Evolutionary conservation across 345 rosid species (phyloP), one percentile per base, ranked within the genome.

Genomic region (Salix viminalis): DNA sequence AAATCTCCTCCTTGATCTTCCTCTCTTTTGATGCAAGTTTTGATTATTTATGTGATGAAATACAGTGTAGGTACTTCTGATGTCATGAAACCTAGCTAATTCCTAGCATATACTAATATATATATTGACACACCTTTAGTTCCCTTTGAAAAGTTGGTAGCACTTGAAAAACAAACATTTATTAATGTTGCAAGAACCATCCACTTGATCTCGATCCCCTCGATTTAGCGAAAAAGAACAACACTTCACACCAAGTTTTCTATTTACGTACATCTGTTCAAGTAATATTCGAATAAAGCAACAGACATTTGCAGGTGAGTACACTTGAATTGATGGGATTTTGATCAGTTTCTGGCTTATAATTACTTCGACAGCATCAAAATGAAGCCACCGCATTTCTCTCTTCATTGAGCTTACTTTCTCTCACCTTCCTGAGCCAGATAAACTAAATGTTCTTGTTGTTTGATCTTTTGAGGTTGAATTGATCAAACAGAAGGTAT

Each of bases 251-350:
- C 76, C 52, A 44, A 65, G 74, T 79, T 78, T 77, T 72, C 70
- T 62, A 71, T 74, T 65, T 68, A 70, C 76, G 65, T 69, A 26
- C 37, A 34, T 34, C 6, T 28, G 56, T n/a, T 26, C 16, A 78
- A 78, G 84, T 64, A 83, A 69, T 70, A 44, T 69, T 72, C 86
- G 69, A 66, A 75, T 74, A 77, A 76, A 69, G 86, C 60, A 82
- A 10, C 72, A 46, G 74, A 75, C 74, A 82, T 37, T 65, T 69
- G 65, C 82, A 72, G 84, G 71, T 68, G 34, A 73, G 70, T 66
- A 65, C 48, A 69, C 58, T 75, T 48, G 5, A 19, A 48, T 48
- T 48, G 39, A 32, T 36, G 46, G 64, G 15, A 61, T 76, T 61
- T 79, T 34, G 37, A 34, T 70, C 76, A 61, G 71, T 67, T 82